phyloP scores from a whole-genome alignment of 768 basidiomycete genomes.

The Steccherinum ochraceum region DNA sequence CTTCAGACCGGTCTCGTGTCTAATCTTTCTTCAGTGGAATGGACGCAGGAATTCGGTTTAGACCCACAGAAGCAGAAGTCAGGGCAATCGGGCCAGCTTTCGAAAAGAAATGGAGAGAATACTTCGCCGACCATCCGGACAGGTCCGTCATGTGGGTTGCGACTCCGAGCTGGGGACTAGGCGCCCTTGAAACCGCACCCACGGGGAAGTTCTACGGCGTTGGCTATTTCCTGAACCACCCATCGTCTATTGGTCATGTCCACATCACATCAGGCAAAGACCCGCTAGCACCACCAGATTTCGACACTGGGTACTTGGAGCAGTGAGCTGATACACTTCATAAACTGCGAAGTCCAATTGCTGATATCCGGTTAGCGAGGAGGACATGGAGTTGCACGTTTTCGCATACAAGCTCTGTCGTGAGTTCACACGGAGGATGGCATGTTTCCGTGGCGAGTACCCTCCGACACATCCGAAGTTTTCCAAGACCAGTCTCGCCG shows the following conservation, averaged over 20 bases:
- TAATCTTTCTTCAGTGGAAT: conserved; percentile 17
- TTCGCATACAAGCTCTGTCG: conserved; percentile 51
- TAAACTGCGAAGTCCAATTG: not conserved
- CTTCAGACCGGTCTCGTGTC: too few species aligned
- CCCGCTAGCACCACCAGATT: conserved; percentile 15
- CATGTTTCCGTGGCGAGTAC: conserved; percentile 29
- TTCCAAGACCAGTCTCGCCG: conserved; percentile 21
- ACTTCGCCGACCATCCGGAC: conserved; percentile 44
- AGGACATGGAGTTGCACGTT: conserved; percentile 33
- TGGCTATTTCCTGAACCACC: conserved; percentile 10
- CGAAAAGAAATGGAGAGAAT: conserved; percentile 37
- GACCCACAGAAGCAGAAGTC: conserved; percentile 45
- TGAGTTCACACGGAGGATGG: conserved; percentile 51
- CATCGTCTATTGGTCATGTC: conserved; percentile 15
- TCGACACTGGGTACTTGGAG: conserved; percentile 18
- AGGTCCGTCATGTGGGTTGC: conserved; percentile 47
- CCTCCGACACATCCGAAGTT: conserved; percentile 24
- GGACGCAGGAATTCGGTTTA: conserved; percentile 50
- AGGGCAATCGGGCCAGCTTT: conserved; percentile 40
- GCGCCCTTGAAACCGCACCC: conserved; percentile 8
- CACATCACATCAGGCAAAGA: conserved; percentile 17
- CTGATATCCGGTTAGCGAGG: conserved; percentile 9
- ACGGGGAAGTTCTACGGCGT: conserved; percentile 16
- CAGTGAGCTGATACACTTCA: conserved; percentile 5
- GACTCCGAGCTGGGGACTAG: conserved; percentile 29